Conservation (phyloP, 140 eudicot species). For the Stevia rebaudiana region DNA sequence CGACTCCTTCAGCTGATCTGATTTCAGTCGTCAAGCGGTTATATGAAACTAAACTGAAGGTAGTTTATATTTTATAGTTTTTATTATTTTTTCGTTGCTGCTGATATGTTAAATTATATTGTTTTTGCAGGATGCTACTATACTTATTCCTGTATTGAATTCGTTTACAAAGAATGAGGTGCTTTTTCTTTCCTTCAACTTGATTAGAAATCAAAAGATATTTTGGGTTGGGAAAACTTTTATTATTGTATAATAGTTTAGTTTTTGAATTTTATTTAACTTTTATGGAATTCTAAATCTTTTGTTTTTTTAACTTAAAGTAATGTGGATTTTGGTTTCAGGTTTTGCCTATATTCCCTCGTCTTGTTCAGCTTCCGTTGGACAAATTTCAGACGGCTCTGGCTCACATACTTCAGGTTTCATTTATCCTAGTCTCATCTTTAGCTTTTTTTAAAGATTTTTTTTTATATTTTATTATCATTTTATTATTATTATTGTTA, state of each 20-base stretch:
- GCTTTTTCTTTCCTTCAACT: neutral
- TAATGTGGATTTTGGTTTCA: constrained; percentile 27
- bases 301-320: constrained; percentile 1
- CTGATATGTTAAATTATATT: neutral
- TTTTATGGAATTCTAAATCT: neutral
- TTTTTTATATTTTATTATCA: too few species aligned
- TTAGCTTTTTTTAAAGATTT: too few species aligned
- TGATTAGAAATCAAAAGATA: constrained; percentile 4
- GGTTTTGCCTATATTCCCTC: constrained; percentile 96
- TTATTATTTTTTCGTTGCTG: too few species aligned
- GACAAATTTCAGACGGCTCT: constrained; percentile 89
- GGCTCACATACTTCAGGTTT: constrained; percentile 85
- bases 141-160: constrained; percentile 76
- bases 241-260: too few species aligned
- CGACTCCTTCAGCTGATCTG: constrained; percentile 61
- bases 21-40: constrained; percentile 70
- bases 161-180: constrained; percentile 86
- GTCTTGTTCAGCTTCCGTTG: constrained; percentile 80
- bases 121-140: constrained; percentile 80
- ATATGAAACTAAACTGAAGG: constrained; percentile 90
- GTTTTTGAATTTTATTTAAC: neutral
- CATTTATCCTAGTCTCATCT: neutral
- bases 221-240: neutral
- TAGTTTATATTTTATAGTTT: too few species aligned
- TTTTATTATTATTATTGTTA: too few species aligned